Evolutionary conservation across 768 basidiomycete genomes (phyloP).

Genomic region (Russula abietina): DNA sequence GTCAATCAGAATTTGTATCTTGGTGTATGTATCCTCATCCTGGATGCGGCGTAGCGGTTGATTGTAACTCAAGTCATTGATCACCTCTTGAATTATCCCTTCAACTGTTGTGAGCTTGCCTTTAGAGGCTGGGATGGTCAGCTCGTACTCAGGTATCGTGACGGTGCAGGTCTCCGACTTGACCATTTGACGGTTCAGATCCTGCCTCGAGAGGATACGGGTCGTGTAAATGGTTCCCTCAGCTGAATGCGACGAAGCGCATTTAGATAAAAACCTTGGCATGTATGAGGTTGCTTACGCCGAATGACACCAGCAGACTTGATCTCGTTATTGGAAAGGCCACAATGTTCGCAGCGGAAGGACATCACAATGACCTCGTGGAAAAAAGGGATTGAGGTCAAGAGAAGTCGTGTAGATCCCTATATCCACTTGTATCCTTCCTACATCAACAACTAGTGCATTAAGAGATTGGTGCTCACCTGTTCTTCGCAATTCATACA

Average conservation of each 20-base stretch:
- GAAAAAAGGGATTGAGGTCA: constrained; percentile 95
- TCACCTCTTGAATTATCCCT: constrained; percentile 78
- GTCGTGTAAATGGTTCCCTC: constrained; percentile 80
- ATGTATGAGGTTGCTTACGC: constrained; percentile 46
- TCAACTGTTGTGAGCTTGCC: constrained; percentile 98
- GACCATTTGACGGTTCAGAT: constrained; percentile 90
- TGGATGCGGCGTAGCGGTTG: constrained; percentile 81
- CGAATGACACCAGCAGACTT: constrained; percentile 84
- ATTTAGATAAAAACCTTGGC: background rate
- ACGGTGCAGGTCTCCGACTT: constrained; percentile 81
- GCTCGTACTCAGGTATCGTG: constrained; percentile 77
- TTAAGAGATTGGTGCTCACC: constrained; percentile 40
- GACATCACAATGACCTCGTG: constrained; percentile 93
- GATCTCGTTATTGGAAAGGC: constrained; percentile 84
- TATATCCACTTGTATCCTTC: constrained; percentile 33
- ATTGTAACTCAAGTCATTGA: constrained; percentile 70
- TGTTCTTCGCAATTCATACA: constrained; percentile 94
- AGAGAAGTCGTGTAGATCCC: constrained; percentile 82
- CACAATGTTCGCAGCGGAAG: constrained; percentile 93
- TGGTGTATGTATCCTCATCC: constrained; percentile 61
- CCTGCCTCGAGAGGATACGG: constrained; percentile 61
- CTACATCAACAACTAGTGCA: background rate
- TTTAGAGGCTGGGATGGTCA: constrained; percentile 83
- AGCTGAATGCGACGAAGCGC: constrained; percentile 39
- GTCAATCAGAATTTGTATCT: constrained; percentile 71